Conservation (phyloP, 805 yeast species). For the Candida vaughaniae region DNA sequence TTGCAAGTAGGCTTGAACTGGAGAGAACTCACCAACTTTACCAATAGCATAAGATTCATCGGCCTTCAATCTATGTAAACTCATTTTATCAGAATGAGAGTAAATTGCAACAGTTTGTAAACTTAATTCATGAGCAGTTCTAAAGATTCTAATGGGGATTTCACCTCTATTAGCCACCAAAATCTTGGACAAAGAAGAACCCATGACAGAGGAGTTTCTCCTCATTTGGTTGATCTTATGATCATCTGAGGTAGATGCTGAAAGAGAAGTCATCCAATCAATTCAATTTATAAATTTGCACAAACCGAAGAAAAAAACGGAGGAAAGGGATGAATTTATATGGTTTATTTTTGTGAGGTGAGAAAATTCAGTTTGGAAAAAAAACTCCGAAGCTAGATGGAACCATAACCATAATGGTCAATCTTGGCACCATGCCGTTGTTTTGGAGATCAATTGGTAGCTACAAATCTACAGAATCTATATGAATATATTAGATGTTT, state of each 20-base stretch:
- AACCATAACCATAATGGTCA: too few species aligned
- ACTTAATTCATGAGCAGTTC: conserved; percentile 96
- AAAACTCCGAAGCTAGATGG: conserved; percentile 8
- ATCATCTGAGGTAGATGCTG: conserved; percentile 11
- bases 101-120: conserved; percentile 97
- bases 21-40: conserved; percentile 81
- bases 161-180: conserved; percentile 85
- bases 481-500: too few species aligned
- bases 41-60: conserved; percentile 95
- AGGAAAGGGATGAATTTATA: conserved; percentile 6
- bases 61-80: conserved; percentile 93
- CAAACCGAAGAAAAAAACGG: neutral
- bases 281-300: neutral
- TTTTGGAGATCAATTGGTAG: neutral
- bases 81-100: conserved; percentile 91
- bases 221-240: conserved; percentile 39
- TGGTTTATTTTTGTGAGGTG: neutral
- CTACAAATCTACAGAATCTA: too few species aligned
- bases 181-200: conserved; percentile 52
- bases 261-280: conserved; percentile 11
- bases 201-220: conserved; percentile 42
- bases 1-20: conserved; percentile 94
- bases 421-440: too few species aligned
- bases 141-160: conserved; percentile 83
- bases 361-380: conserved; percentile 2